Conservation (phyloP, 306 rosid species). For the Adenanthera pavonina region DNA sequence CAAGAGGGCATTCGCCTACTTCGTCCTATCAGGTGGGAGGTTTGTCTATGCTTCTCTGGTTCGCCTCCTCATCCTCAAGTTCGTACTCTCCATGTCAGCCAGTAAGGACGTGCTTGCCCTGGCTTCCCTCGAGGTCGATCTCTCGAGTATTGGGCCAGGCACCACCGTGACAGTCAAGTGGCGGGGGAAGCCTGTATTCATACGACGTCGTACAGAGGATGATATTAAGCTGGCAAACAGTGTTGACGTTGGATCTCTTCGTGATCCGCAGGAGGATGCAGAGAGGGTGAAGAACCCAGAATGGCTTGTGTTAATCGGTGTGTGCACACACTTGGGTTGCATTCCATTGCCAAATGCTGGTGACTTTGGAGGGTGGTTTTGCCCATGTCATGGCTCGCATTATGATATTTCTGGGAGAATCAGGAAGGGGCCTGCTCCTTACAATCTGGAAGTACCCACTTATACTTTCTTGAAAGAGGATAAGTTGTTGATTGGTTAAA, state of each 20-base stretch:
- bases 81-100: conserved; percentile 89
- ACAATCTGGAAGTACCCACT: conserved; percentile 88
- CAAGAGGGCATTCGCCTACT: conserved; percentile 92
- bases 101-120: conserved; percentile 92
- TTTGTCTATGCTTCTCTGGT: conserved; percentile 78
- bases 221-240: conserved; percentile 79
- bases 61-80: conserved; percentile 83
- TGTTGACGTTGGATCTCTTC: conserved; percentile 75
- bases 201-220: conserved; percentile 81
- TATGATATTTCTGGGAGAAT: conserved; percentile 85
- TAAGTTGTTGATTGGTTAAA: conserved; percentile 76
- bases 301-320: conserved; percentile 85
- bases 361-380: conserved; percentile 90
- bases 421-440: conserved; percentile 90
- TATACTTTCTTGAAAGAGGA: conserved; percentile 71
- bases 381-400: conserved; percentile 93
- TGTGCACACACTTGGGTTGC: conserved; percentile 91
- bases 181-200: conserved; percentile 93
- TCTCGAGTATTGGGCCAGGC: conserved; percentile 85
- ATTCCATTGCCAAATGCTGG: conserved; percentile 94
- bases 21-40: conserved; percentile 83
- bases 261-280: conserved; percentile 73
- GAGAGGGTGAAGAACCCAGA: conserved; percentile 86
- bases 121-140: conserved; percentile 89
- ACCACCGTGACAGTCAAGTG: conserved; percentile 86